phyloP scores from a whole-genome alignment of 805 yeast genomes.

The Kodamaea kakaduensis region DNA sequence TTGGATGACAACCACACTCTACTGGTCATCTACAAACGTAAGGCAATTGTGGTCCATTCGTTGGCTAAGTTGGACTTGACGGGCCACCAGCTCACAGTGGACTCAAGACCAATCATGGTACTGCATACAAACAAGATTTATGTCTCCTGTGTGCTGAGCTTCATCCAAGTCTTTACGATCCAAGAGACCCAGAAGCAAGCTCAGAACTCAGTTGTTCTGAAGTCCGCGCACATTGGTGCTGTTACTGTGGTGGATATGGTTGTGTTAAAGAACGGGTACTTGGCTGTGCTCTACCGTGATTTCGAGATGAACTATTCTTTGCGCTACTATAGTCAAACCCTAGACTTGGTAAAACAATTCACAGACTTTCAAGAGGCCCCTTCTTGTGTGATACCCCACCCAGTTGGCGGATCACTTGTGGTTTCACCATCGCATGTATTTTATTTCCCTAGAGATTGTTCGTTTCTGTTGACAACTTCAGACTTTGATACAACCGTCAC shows the following conservation, averaged over 20 bases:
- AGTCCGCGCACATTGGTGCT: slow-evolving; percentile 17
- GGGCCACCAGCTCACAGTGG: slow-evolving; percentile 24
- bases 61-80: slow-evolving; percentile 14
- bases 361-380: slow-evolving; percentile 31
- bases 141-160: slow-evolving; percentile 16
- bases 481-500: slow-evolving; percentile 14
- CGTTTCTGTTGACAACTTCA: slow-evolving; percentile 9
- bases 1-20: slow-evolving; percentile 6
- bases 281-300: slow-evolving; percentile 33
- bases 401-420: slow-evolving; percentile 26
- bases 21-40: slow-evolving; percentile 3
- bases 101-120: slow-evolving; percentile 17
- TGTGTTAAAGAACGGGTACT: slow-evolving; percentile 8
- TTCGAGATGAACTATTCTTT: slow-evolving; percentile 30
- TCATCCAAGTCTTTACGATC: slow-evolving; percentile 8
- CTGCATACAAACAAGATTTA: slow-evolving; percentile 9
- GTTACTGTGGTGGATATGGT: slow-evolving; percentile 17
- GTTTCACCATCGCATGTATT: slow-evolving; percentile 23
- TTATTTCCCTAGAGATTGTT: slow-evolving; percentile 23
- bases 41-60: slow-evolving; percentile 4
- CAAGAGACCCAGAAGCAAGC: slow-evolving; percentile 1
- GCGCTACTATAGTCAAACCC: slow-evolving; percentile 20
- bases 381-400: slow-evolving; percentile 19
- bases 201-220: slow-evolving; percentile 4
- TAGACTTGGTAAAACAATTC: slow-evolving; percentile 20